phyloP scores from a whole-genome alignment of 306 rosid species.

The Fragaria nilgerrensis region DNA sequence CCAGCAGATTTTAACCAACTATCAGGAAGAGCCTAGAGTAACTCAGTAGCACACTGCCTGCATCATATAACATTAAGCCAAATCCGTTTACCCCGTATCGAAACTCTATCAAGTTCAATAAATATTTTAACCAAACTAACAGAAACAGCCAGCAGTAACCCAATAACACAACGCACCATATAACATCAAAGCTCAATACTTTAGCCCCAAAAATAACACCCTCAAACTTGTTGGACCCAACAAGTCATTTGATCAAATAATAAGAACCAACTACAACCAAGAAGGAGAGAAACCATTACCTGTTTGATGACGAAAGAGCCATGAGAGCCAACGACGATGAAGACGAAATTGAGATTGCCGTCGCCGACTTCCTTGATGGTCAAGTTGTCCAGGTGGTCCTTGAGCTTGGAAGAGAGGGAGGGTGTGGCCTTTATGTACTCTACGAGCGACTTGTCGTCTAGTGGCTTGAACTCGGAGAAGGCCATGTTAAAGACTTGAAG shows the following conservation, averaged over 20 bases:
- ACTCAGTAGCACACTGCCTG: slow-evolving; percentile 1
- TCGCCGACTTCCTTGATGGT: slow-evolving; percentile 78
- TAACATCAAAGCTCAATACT: neutral
- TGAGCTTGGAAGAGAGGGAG: slow-evolving; percentile 59
- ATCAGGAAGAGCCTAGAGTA: neutral
- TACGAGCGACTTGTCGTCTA: slow-evolving; percentile 56
- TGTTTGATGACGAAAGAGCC: slow-evolving; percentile 89
- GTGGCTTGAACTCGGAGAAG: slow-evolving; percentile 60
- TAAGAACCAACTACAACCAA: slow-evolving; percentile 13
- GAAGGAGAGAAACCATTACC: slow-evolving; percentile 29
- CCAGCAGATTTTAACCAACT: neutral
- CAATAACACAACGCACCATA: neutral
- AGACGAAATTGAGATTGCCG: slow-evolving; percentile 88
- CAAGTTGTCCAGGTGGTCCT: slow-evolving; percentile 44
- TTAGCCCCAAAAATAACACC: neutral
- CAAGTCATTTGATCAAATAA: neutral
- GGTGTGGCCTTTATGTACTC: slow-evolving; percentile 77
- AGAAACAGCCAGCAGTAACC: neutral
- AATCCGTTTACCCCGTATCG: neutral
- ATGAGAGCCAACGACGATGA: slow-evolving; percentile 49
- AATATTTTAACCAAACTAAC: neutral
- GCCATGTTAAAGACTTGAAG: slow-evolving; percentile 34
- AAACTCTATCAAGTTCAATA: neutral
- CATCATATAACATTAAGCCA: neutral
- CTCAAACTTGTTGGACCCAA: neutral